Evolutionary conservation across 2,329 filamentous ascomycete species (phyloP), one percentile per base, ranked within the genome.

Genomic region (Trematosphaeria pertusa): DNA sequence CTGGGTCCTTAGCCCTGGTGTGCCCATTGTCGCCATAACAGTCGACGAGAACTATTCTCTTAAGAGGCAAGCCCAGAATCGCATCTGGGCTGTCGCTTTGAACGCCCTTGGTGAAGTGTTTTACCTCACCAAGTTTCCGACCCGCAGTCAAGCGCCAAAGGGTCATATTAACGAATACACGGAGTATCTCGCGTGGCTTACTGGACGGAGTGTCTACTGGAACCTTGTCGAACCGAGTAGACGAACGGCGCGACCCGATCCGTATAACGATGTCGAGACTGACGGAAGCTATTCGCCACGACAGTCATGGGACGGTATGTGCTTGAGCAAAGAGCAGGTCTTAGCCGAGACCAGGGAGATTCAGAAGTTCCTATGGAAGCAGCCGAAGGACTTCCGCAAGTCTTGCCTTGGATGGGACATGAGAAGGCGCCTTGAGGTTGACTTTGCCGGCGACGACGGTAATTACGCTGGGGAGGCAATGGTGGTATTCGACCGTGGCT

Each of bases 71-170:
- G 76, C 81, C 3, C 78, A 86, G 38, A 82, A 84, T 10, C 86
- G 92, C 20, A 82, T 94, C 10, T 97, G 91, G 91, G 91, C 89
- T n/a, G 87, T 93, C 32, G 89, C 85, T n/a, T 74, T 99, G 41
- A 99, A 99, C 67, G 93, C 94, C 0, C 78, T 99, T 7, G 94
- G 94, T 1, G 94, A 99, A 69, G 78, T 96, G 0, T 97, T 87
- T 70, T 96, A 93, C 59, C 77, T 97, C 1, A 87, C 83, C 1
- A 85, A 89, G 37, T 79, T 87, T 5, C 91, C 90, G 0, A 78
- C 71, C 19, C 78, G 79, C 26, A 75, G 81, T 15, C 76, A 81
- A 6, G 59, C 77, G 4, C 75, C 78, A 22, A 78, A 79, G 45
- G 70, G 71, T 26, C 69, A 73, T 2, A 62, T 65, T 11, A 78